Evolutionary conservation across 2,329 filamentous ascomycete genomes (phyloP).

Genomic region (Eurotiales sp.): DNA sequence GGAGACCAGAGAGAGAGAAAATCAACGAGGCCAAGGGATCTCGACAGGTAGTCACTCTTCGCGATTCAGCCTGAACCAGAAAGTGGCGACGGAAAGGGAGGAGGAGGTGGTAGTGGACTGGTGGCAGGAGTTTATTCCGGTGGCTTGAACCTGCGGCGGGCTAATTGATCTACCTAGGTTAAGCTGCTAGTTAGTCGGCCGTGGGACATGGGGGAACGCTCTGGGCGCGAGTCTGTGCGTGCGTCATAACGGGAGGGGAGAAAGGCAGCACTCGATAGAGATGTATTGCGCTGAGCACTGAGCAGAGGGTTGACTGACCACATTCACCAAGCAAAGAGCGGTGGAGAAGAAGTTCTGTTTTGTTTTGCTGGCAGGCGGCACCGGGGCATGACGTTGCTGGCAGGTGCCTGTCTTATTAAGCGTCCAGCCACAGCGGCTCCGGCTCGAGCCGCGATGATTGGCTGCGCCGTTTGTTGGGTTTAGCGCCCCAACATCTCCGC

Average conservation of each 20-base stretch:
- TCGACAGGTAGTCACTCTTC: background rate
- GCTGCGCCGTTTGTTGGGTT: constrained; percentile 10
- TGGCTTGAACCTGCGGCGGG: background rate
- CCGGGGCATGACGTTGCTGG: no score
- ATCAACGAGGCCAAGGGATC: background rate
- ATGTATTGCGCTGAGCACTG: no score
- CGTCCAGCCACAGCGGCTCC: no score
- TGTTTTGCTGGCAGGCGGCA: no score
- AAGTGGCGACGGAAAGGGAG: background rate
- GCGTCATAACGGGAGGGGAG: no score
- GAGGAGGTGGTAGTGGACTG: background rate
- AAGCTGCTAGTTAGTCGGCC: background rate
- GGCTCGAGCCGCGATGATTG: background rate
- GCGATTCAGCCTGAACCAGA: background rate
- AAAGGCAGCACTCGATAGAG: no score
- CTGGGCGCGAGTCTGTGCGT: no score
- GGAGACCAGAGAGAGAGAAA: background rate
- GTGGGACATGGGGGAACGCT: no score
- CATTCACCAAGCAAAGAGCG: no score
- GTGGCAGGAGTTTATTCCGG: background rate
- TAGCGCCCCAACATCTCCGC: constrained; percentile 13
- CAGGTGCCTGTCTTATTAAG: no score
- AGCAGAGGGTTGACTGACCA: no score
- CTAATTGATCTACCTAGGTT: background rate
- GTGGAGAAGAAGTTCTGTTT: no score